Evolutionary conservation across 345 rosid genomes (phyloP).

Genomic region (Sisymbrium altissimum): DNA sequence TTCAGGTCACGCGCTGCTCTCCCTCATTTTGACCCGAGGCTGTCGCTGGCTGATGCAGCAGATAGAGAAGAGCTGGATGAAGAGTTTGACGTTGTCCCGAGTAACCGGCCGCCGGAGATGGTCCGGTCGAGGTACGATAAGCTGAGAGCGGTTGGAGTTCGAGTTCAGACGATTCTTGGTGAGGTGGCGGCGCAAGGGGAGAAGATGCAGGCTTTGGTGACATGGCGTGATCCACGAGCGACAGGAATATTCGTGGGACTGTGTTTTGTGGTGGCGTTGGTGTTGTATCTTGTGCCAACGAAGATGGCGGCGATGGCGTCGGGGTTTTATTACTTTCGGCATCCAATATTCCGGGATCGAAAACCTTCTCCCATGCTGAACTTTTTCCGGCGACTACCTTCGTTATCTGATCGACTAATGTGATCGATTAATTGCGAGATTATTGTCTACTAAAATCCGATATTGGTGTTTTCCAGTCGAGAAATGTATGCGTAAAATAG

Average conservation of each 20-base stretch:
- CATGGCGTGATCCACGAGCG: constrained; percentile 85
- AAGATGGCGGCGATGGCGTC: constrained; percentile 86
- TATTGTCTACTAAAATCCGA: not conserved
- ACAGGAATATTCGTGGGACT: constrained; percentile 71
- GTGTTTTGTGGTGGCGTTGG: constrained; percentile 66
- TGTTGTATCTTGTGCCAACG: constrained; percentile 65
- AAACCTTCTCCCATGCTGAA: constrained; percentile 72
- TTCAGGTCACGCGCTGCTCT: constrained; percentile 47
- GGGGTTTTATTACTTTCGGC: constrained; percentile 83
- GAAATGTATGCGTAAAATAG: not conserved
- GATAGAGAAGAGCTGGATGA: constrained; percentile 76
- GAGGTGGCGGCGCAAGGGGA: constrained; percentile 75
- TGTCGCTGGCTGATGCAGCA: constrained; percentile 55
- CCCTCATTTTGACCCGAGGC: constrained; percentile 70
- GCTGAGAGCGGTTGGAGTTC: constrained; percentile 47
- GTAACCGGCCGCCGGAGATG: constrained; percentile 46
- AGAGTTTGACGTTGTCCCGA: constrained; percentile 69
- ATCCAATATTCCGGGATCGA: constrained; percentile 72
- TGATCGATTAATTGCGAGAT: constrained; percentile 10
- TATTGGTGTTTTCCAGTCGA: not conserved
- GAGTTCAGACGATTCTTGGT: constrained; percentile 63
- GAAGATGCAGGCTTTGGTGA: constrained; percentile 68
- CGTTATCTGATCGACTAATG: constrained; percentile 80
- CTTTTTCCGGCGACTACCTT: constrained; percentile 75
- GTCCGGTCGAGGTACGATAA: constrained; percentile 55